A percentile compares a stretch with the other conserved stretches of the same genome.
These are phyloP conservation scores for Rhynchospora breviuscula DNA, from an alignment of 176 grass and related monocot species.

Conservation along the genomic window DNA sequence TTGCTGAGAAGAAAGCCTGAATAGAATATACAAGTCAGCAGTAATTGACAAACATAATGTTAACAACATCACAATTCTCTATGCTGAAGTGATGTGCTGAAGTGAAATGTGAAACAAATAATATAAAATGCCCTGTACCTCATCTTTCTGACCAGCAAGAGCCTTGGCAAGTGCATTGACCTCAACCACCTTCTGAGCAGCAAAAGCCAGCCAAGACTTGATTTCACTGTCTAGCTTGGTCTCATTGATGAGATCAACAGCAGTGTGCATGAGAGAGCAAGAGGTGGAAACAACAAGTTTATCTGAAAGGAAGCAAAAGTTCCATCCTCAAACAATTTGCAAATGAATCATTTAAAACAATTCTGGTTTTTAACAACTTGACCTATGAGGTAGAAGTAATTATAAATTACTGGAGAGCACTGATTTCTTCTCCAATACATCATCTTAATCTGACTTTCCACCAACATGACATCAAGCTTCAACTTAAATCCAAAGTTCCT, in stretches of 20 bases:
- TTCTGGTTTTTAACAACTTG: neutral
- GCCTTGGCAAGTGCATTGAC: constrained; percentile 92
- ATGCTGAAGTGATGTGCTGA: neutral
- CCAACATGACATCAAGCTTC: neutral
- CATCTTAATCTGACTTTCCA: neutral
- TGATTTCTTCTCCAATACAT: neutral
- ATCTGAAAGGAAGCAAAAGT: constrained; percentile 32
- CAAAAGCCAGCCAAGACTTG: constrained; percentile 97
- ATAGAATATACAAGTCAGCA: constrained; percentile 21
- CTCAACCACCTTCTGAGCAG: constrained; percentile 98
- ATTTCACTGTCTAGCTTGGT: constrained; percentile 86
- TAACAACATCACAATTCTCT: neutral
- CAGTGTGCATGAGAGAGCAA: constrained; percentile 94
- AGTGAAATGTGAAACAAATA: no score
- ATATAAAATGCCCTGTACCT: constrained; percentile 32
- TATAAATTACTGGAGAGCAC: neutral
- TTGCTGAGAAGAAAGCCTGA: constrained; percentile 80
- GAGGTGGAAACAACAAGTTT: constrained; percentile 95
- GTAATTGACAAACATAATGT: neutral
- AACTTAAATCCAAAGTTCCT: neutral
- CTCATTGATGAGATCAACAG: constrained; percentile 91
- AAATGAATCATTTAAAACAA: constrained; percentile 19
- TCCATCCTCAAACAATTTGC: neutral
- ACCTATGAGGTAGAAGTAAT: neutral
- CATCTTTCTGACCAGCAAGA: constrained; percentile 67